phyloP scores from a whole-genome alignment of 2,329 filamentous ascomycete species.

The Hansfordia pulvinata region DNA sequence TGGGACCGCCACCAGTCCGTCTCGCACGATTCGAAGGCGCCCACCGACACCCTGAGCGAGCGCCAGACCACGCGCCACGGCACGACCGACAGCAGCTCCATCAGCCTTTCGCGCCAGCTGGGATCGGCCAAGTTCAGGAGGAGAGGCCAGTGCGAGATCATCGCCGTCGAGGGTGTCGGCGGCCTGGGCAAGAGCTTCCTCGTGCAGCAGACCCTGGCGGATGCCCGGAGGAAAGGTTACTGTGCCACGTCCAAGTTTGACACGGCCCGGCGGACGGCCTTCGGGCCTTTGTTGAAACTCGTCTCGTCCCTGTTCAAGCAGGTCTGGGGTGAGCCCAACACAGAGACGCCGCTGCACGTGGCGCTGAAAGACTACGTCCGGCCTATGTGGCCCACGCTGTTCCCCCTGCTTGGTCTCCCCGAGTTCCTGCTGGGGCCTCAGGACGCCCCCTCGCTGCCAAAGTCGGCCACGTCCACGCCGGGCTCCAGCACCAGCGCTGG shows the following conservation, averaged over 20 bases:
- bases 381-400: conserved; percentile 51
- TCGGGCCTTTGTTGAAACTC: conserved; percentile 50
- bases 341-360: conserved; percentile 49
- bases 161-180: conserved; percentile 45
- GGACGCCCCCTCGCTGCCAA: too few relatives aligned
- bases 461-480: conserved; percentile 21
- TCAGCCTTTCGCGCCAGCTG: conserved; percentile 39
- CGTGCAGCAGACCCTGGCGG: conserved; percentile 47
- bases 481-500: conserved; percentile 14
- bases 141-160: conserved; percentile 49
- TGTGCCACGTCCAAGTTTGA: conserved; percentile 56
- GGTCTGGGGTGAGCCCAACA: conserved; percentile 53
- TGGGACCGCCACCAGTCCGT: conserved; percentile 41
- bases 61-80: conserved; percentile 25
- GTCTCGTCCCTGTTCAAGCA: conserved; percentile 54
- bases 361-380: conserved; percentile 46
- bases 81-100: conserved; percentile 30
- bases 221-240: conserved; percentile 47
- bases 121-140: conserved; percentile 44
- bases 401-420: conserved; percentile 46
- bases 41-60: conserved; percentile 30
- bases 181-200: conserved; percentile 54
- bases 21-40: conserved; percentile 31
- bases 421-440: conserved; percentile 53
- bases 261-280: conserved; percentile 43